Conservation (phyloP, 768 basidiomycete species). For the Suillus variegatus region DNA sequence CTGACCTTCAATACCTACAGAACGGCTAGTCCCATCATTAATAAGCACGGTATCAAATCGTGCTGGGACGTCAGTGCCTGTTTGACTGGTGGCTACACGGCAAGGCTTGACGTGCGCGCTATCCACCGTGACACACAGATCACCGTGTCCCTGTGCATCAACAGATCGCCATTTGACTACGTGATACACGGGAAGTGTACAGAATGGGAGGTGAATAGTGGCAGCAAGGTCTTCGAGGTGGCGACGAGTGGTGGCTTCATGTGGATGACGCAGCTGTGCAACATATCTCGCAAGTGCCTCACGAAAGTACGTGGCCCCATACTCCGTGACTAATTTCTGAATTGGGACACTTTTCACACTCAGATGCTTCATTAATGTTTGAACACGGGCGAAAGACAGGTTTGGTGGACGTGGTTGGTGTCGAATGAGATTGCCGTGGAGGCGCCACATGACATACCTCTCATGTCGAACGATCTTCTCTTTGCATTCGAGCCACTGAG, state of each 20-base stretch:
- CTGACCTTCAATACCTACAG: too few species aligned
- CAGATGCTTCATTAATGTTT: not conserved
- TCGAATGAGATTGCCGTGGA: not conserved
- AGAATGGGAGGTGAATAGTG: not conserved
- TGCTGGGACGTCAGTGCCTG: too few species aligned
- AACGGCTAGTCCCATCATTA: too few species aligned
- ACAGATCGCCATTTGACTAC: not conserved
- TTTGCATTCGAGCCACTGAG: not conserved
- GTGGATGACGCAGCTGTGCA: not conserved
- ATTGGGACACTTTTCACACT: not conserved
- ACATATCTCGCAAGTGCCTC: not conserved
- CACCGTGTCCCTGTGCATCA: not conserved
- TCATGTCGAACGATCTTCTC: not conserved
- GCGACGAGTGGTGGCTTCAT: not conserved
- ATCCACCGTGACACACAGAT: not conserved
- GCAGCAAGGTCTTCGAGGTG: not conserved
- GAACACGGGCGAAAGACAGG: not conserved
- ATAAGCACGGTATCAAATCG: too few species aligned
- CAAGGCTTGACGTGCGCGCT: too few species aligned
- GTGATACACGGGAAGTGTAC: not conserved
- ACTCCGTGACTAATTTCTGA: not conserved
- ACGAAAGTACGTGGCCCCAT: not conserved
- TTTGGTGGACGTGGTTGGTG: not conserved
- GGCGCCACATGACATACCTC: not conserved
- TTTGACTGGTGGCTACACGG: too few species aligned